phyloP scores from a whole-genome alignment of 2,329 filamentous ascomycete genomes.

The Pseudofabraea citricarpa region DNA sequence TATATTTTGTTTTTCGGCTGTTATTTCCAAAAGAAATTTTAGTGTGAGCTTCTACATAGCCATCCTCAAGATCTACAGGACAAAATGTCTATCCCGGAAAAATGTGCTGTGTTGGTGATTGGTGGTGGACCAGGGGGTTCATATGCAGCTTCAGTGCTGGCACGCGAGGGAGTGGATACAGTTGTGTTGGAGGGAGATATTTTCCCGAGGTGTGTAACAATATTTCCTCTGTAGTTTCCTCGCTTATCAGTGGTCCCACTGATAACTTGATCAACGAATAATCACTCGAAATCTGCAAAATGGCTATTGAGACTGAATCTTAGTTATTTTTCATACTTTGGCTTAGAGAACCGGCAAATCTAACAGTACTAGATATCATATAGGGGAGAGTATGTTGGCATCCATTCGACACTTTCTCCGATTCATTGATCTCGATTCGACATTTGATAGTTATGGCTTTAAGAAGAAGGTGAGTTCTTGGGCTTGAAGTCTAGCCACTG shows the following conservation, averaged over 20 bases:
- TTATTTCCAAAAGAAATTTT: too few relatives aligned
- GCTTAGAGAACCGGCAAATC: not conserved
- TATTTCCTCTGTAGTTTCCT: not conserved
- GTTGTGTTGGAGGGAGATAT: slow-evolving; percentile 40
- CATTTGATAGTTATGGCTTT: slow-evolving; percentile 36
- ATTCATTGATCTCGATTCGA: slow-evolving; percentile 38
- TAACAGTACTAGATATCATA: slow-evolving; percentile 27
- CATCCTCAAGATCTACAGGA: too few relatives aligned
- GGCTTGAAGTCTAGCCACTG: not conserved
- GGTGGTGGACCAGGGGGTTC: slow-evolving; percentile 42
- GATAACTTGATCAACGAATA: too few relatives aligned
- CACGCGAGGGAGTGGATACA: slow-evolving; percentile 38
- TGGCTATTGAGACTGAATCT: too few relatives aligned
- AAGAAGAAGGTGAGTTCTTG: slow-evolving; percentile 26
- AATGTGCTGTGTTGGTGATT: slow-evolving; percentile 28
- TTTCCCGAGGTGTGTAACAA: slow-evolving; percentile 32
- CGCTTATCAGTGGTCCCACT: too few relatives aligned
- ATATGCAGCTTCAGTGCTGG: slow-evolving; percentile 36
- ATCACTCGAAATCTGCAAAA: too few relatives aligned
- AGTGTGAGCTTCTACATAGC: too few relatives aligned
- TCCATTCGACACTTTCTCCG: slow-evolving; percentile 36
- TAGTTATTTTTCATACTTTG: not conserved
- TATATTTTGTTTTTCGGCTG: too few relatives aligned
- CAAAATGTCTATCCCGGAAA: not conserved
- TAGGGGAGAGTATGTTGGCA: slow-evolving; percentile 32